phyloP scores from a whole-genome alignment of 768 basidiomycete species.

The Amanita polypyramis region DNA sequence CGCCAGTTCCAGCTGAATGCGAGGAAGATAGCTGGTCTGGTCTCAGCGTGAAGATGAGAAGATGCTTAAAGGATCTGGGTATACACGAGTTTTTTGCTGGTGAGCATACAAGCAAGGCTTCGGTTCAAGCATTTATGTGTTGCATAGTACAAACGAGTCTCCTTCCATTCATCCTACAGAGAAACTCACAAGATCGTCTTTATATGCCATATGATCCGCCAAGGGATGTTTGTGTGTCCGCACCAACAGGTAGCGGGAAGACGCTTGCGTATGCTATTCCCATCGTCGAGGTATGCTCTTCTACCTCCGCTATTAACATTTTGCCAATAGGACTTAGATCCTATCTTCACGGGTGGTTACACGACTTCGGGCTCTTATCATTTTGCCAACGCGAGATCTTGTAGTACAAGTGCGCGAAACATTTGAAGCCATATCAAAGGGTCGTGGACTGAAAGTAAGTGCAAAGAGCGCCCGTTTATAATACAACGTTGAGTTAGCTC shows the following conservation, averaged over 20 bases:
- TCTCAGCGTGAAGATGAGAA: constrained; percentile 49
- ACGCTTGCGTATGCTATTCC: constrained; percentile 95
- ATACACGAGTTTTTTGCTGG: constrained; percentile 87
- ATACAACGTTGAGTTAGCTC: not conserved
- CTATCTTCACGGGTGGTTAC: constrained; percentile 70
- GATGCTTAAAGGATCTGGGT: constrained; percentile 61
- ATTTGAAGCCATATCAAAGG: constrained; percentile 75
- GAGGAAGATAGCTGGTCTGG: constrained; percentile 33
- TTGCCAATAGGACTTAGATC: constrained; percentile 31
- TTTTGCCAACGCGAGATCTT: constrained; percentile 90
- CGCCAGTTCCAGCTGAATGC: constrained; percentile 33
- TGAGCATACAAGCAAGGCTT: constrained; percentile 21
- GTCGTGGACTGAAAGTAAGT: constrained; percentile 75
- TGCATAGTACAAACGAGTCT: constrained; percentile 77
- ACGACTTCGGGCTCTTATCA: constrained; percentile 76
- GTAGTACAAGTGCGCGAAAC: constrained; percentile 90
- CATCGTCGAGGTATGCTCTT: constrained; percentile 62
- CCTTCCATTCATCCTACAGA: constrained; percentile 67
- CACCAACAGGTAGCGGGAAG: constrained; percentile 97
- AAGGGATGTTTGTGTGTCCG: constrained; percentile 85
- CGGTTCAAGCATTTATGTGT: constrained; percentile 3
- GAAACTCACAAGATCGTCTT: constrained; percentile 30
- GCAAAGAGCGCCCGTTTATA: not conserved
- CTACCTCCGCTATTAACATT: not conserved
- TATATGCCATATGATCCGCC: constrained; percentile 60